Evolutionary conservation across 116 monocot species (phyloP).

Genomic region (Papilionanthe hybrid): DNA sequence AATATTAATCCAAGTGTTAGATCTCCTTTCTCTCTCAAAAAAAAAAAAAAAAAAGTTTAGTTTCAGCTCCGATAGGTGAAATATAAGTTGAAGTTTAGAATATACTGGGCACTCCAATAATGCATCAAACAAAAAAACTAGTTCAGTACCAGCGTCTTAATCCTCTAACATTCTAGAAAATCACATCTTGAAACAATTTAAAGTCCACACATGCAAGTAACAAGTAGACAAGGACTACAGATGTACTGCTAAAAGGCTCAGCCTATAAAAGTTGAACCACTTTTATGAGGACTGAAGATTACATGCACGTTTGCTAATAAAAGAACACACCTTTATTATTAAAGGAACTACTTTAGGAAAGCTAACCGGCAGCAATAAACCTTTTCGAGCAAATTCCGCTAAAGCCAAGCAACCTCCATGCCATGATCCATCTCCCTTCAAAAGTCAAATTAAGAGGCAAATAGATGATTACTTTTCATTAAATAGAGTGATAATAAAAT

Average conservation of each 20-base stretch:
- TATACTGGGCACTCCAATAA: neutral
- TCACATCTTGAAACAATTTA: neutral
- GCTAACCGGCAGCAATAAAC: conserved; percentile 74
- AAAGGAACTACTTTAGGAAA: conserved; percentile 88
- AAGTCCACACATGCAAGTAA: neutral
- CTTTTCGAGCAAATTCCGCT: conserved; percentile 93
- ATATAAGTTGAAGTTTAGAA: neutral
- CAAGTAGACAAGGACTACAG: neutral
- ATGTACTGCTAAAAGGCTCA: neutral
- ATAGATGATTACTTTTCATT: neutral
- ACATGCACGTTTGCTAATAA: neutral
- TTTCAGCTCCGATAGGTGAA: neutral
- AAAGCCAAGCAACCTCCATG: conserved; percentile 98
- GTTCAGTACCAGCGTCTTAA: neutral
- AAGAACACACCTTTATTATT: conserved; percentile 56
- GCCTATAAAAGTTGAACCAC: neutral
- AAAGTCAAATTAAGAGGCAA: conserved; percentile 27
- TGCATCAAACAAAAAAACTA: neutral
- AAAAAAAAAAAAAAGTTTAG: neutral
- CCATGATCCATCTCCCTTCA: conserved; percentile 98
- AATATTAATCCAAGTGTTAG: neutral
- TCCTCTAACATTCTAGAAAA: neutral
- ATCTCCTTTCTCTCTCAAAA: neutral
- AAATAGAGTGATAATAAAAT: neutral
- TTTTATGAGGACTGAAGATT: neutral